Evolutionary conservation across 352 stramenopile species (phyloP), one percentile per base, ranked within the genome.

Genomic region (Globisporangium nunn): DNA sequence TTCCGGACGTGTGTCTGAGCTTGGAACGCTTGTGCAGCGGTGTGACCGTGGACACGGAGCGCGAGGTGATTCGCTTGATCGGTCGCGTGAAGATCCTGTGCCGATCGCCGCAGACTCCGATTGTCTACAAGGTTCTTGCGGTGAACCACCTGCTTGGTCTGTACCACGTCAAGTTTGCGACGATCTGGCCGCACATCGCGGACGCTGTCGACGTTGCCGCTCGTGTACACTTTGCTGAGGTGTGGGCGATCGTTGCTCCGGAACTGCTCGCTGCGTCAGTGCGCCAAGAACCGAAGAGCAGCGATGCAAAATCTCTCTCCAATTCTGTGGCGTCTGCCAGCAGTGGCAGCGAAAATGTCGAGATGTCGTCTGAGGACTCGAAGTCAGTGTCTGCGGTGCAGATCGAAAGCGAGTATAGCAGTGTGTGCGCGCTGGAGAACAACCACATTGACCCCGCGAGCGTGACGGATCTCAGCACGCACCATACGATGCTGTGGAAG

Each of bases 91-190:
- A 94, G 62, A 80, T 93, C 30, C 56, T 93, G 2, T 78, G 67
- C 43, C 72, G 81, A 6, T 90, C 83, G 3, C 54, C 71, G 30
- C 80, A 95, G 60, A 91, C 80, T 0, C 86, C 86, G n/a, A 50
- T 61, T 0, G 33, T 93, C 10, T 91, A 93, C 75, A 93, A 94
- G 68, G 70, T 79, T 31, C 56, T 91, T 29, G 81, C 85, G 3
- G 64, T 88, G 31, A 79, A 87, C 47, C 82, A 91, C 18, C 62
- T 94, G 30, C 70, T 93, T 39, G 86, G 86, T 52, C 61, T 94
- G 18, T 93, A 89, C 64, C 85, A 96, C 57, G 82, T 96, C 56
- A 96, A 96, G 61, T 93, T 94, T 54, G 78, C 86, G 7, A 90
- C 81, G 4, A 79, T 96, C 60, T 96, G 86, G 86, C 56, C 81